Evolutionary conservation across 768 basidiomycete species (phyloP).

Genomic region (Panus rudis): DNA sequence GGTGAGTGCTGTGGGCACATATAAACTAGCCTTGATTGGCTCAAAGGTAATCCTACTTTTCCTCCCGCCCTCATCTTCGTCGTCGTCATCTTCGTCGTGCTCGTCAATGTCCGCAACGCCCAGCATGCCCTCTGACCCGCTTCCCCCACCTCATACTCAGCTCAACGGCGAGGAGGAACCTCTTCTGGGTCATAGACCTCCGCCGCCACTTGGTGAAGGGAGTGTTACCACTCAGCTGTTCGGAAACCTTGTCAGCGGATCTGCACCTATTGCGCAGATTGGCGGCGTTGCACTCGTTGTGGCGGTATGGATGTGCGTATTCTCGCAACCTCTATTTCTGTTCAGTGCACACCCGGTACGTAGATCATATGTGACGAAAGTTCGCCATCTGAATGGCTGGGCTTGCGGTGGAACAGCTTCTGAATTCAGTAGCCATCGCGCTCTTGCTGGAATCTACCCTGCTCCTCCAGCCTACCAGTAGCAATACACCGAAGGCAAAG

Average conservation of each 20-base stretch:
- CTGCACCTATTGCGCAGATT: neutral
- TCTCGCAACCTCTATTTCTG: neutral
- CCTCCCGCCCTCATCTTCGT: no score
- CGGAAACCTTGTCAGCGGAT: neutral
- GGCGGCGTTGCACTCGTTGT: constrained; percentile 1
- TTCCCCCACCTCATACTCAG: neutral
- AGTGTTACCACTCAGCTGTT: neutral
- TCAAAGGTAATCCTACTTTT: no score
- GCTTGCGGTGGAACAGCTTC: neutral
- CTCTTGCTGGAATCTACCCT: neutral
- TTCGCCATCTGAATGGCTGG: neutral
- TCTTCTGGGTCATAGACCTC: neutral
- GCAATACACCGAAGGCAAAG: neutral
- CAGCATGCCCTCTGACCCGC: neutral
- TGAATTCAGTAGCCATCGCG: neutral
- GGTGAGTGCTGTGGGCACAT: no score
- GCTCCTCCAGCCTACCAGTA: neutral
- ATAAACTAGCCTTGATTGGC: no score
- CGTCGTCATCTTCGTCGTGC: no score
- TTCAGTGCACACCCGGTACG: constrained; percentile 1
- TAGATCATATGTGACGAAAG: neutral
- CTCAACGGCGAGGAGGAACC: neutral
- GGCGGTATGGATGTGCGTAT: neutral
- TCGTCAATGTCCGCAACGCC: neutral
- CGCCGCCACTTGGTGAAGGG: no score